Conservation (phyloP, 2,329 filamentous ascomycete species). For the Aspergillus sp. region DNA sequence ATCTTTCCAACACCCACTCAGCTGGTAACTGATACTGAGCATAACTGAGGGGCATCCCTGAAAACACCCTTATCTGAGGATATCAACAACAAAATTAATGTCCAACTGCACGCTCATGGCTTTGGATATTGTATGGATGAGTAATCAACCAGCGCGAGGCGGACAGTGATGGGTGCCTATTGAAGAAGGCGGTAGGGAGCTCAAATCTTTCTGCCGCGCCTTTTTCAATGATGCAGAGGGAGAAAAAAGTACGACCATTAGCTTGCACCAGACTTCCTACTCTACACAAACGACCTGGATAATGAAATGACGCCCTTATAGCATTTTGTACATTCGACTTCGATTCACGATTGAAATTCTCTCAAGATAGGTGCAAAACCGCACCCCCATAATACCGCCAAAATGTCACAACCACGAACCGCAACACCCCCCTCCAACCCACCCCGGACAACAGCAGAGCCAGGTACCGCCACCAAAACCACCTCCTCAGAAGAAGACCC, state of each 20-base stretch:
- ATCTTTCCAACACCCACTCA: too few species aligned
- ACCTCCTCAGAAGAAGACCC: conserved; percentile 54
- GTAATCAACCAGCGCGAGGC: background rate
- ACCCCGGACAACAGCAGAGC: background rate
- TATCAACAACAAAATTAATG: too few species aligned
- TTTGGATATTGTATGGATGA: background rate
- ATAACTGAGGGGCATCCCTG: too few species aligned
- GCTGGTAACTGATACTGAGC: too few species aligned
- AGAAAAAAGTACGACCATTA: background rate
- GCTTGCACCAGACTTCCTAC: background rate
- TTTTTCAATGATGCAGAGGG: background rate
- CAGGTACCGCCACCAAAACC: background rate
- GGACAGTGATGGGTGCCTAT: background rate
- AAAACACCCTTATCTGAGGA: too few species aligned
- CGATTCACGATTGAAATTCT: background rate
- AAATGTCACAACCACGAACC: background rate
- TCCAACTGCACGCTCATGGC: too few species aligned
- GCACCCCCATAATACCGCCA: background rate
- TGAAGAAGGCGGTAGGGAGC: background rate
- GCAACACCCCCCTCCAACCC: background rate
- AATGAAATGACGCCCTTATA: background rate
- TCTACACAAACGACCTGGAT: background rate
- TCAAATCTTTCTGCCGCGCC: background rate
- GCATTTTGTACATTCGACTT: background rate
- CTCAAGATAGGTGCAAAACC: too few species aligned